Evolutionary conservation across 768 basidiomycete genomes (phyloP).

Genomic region (Psilocybe sp.): DNA sequence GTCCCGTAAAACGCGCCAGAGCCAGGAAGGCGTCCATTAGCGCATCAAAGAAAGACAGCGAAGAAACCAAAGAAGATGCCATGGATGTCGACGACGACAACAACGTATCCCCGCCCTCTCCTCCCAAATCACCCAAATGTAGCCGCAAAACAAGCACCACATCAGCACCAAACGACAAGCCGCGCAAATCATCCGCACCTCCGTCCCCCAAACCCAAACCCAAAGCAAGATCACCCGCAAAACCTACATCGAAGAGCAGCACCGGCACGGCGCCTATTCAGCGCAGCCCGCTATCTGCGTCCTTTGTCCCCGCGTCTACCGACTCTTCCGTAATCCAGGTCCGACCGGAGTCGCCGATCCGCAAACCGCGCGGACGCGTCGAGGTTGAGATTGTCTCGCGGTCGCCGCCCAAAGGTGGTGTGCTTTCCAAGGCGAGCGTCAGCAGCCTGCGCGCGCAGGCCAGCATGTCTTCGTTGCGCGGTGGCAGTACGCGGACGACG

Average conservation of each 20-base stretch:
- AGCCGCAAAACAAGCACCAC: constrained; percentile 17
- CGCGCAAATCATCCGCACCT: not conserved
- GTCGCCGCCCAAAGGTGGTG: constrained; percentile 7
- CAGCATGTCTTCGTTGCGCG: constrained; percentile 4
- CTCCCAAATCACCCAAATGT: constrained; percentile 13
- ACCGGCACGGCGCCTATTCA: not conserved
- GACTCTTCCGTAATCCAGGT: not conserved
- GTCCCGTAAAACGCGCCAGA: constrained; percentile 13
- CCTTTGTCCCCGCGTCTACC: constrained; percentile 12
- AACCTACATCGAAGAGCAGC: constrained; percentile 9
- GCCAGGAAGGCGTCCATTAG: constrained; percentile 5
- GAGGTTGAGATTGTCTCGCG: constrained; percentile 16
- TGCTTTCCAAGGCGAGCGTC: constrained; percentile 1
- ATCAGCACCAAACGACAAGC: constrained; percentile 11
- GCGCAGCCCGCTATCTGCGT: constrained; percentile 21
- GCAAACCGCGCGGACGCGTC: constrained; percentile 4
- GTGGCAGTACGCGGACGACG: constrained; percentile 1
- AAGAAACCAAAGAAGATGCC: not conserved
- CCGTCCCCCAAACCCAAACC: constrained; percentile 10
- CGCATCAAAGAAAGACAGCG: constrained; percentile 2
- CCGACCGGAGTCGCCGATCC: constrained; percentile 3
- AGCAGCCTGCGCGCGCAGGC: not conserved
- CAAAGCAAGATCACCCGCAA: constrained; percentile 16
- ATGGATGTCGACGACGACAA: constrained; percentile 15
- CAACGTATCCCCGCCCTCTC: constrained; percentile 1